Evolutionary conservation across 169 alveolate species (phyloP).

Genomic region (Plasmodium malariae): DNA sequence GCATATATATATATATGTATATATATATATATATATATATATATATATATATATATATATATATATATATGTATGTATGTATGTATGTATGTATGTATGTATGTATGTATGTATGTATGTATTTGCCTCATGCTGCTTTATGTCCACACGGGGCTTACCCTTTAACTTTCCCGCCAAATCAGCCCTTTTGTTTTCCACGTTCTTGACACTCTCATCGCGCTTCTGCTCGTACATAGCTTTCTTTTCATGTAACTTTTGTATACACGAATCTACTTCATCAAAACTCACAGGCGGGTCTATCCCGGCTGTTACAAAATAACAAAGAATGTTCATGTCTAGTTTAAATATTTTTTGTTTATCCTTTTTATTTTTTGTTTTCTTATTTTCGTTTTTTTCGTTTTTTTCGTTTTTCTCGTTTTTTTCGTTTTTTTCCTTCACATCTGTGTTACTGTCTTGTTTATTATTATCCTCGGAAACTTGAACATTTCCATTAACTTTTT

Average conservation of each 20-base stretch:
- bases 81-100: not conserved
- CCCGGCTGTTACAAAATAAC: constrained; percentile 86
- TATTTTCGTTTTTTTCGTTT: constrained; percentile 39
- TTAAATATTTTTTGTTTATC: constrained; percentile 76
- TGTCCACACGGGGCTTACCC: constrained; percentile 21
- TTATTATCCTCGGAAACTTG: not conserved
- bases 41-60: constrained; percentile 6
- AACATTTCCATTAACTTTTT: constrained; percentile 68
- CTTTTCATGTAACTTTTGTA: constrained; percentile 78
- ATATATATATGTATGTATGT: not conserved
- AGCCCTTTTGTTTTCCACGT: constrained; percentile 80
- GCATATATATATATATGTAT: not conserved
- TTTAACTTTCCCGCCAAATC: constrained; percentile 77
- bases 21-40: not conserved
- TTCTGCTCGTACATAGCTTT: constrained; percentile 77
- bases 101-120: not conserved
- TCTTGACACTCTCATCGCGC: constrained; percentile 81
- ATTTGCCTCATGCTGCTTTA: not conserved
- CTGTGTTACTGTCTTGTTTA: not conserved
- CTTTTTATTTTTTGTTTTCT: constrained; percentile 81
- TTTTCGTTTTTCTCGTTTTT: constrained; percentile 51
- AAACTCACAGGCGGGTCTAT: constrained; percentile 84
- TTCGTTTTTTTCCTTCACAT: constrained; percentile 13
- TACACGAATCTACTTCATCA: constrained; percentile 80
- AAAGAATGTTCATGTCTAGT: constrained; percentile 84